Evolutionary conservation across 768 basidiomycete genomes (phyloP).

Genomic region (Rhodosporidiobolus odoratus): DNA sequence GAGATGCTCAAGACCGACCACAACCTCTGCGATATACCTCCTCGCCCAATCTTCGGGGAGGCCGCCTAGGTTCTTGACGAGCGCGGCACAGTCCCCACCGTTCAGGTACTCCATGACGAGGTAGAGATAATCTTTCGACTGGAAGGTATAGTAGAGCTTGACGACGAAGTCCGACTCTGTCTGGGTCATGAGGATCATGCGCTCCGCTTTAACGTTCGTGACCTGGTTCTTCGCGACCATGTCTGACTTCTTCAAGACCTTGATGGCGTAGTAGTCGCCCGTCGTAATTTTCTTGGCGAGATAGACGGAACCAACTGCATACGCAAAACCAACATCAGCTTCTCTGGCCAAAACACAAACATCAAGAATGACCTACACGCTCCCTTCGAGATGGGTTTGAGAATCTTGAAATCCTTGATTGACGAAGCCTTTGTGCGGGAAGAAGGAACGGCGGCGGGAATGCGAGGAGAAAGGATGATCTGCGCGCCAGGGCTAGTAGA

Average conservation of each 20-base stretch:
- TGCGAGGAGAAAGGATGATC: conserved; percentile 66
- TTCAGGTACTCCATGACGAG: conserved; percentile 99
- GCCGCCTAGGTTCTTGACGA: conserved; percentile 90
- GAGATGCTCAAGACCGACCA: conserved; percentile 91
- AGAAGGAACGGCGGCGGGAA: conserved; percentile 69
- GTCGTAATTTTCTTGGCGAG: conserved; percentile 96
- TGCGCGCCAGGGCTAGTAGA: conserved; percentile 24
- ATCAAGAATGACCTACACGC: conserved; percentile 50
- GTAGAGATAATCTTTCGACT: conserved; percentile 97
- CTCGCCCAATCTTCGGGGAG: conserved; percentile 95
- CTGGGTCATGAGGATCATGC: conserved; percentile 99
- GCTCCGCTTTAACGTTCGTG: conserved; percentile 98
- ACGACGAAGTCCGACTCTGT: conserved; percentile 86
- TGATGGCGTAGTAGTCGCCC: conserved; percentile 98
- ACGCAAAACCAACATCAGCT: background rate
- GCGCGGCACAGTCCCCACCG: conserved; percentile 92
- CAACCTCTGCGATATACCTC: conserved; percentile 92
- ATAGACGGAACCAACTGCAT: conserved; percentile 84
- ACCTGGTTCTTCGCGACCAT: conserved; percentile 99
- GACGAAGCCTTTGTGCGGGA: conserved; percentile 77
- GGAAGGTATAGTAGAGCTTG: conserved; percentile 97
- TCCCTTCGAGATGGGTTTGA: conserved; percentile 98
- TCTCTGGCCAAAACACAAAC: background rate
- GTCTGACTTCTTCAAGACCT: conserved; percentile 99
- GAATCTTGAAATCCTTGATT: conserved; percentile 98